Conservation (phyloP, 1,284 basidiomycete genomes). For the Leccinum fallax region DNA sequence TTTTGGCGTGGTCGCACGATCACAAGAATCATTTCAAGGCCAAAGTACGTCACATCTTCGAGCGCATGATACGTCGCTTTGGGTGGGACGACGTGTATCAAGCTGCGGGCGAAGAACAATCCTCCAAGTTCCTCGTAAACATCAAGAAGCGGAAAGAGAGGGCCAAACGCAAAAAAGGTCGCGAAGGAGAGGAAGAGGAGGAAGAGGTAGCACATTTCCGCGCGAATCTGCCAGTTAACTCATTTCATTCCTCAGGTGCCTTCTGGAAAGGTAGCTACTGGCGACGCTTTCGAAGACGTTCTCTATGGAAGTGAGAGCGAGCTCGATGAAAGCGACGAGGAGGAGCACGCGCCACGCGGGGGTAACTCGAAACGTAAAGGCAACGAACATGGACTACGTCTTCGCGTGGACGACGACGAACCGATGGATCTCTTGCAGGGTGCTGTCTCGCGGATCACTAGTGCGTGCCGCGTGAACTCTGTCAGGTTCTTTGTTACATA, state of each 20-base stretch:
- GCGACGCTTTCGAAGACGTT: slow-evolving; percentile 94
- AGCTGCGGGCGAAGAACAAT: slow-evolving; percentile 75
- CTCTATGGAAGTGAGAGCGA: slow-evolving; percentile 94
- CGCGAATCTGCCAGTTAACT: slow-evolving; percentile 3
- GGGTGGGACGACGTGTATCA: slow-evolving; percentile 84
- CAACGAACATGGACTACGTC: slow-evolving; percentile 51
- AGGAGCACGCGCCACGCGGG: slow-evolving; percentile 41
- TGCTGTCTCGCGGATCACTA: slow-evolving; percentile 74
- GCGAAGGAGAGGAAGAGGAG: slow-evolving; percentile 53
- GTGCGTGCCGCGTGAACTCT: slow-evolving; percentile 47
- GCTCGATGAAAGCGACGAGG: slow-evolving; percentile 74
- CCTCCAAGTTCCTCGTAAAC: slow-evolving; percentile 60
- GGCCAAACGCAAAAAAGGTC: slow-evolving; percentile 76
- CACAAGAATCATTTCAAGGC: slow-evolving; percentile 99
- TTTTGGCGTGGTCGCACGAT: slow-evolving; percentile 93
- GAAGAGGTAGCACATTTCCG: slow-evolving; percentile 41
- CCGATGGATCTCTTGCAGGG: slow-evolving; percentile 95
- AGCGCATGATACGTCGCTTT: slow-evolving; percentile 92
- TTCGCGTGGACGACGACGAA: slow-evolving; percentile 90
- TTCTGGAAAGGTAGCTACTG: slow-evolving; percentile 53
- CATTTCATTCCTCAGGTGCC: slow-evolving; percentile 36
- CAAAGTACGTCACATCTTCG: slow-evolving; percentile 96
- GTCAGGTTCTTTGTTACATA: background rate
- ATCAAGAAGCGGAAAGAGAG: slow-evolving; percentile 69
- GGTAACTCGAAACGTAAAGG: slow-evolving; percentile 41